Base-by-base conservation (phyloP, 2,329 filamentous ascomycete genomes). In the Diaporthe velutina region DNA sequence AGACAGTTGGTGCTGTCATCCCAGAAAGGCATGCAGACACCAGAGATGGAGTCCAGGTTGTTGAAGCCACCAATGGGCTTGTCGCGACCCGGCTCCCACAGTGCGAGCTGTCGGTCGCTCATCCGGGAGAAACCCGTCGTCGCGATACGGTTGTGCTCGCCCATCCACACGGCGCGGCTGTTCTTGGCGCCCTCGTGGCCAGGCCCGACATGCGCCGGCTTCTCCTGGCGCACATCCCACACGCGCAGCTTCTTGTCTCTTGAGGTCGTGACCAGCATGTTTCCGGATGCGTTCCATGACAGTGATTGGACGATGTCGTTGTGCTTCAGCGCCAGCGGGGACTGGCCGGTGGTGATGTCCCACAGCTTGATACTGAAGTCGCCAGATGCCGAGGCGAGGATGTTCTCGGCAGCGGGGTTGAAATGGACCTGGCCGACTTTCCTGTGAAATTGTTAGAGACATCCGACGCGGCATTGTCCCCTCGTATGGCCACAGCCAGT, bases 11-110 rank as follows among this genome's bases (percentile, higher is more conserved):
- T 98, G 76, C 96, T 95, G 76, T 98, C 96, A 83, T 57, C 97
- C 97, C 97, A 99, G 90, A 99, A 98, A 42, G 97, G 97, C 95
- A 99, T 98, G 89, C 95, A 98, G 75, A 99, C 96, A 83, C 97
- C 97, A 60, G 96, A 98, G 81, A 98, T 98, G 61, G 95, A 97
- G 85, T 99, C 97, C 66, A 99, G 90, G 79, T 94, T 94, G 80
- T 91, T 93, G 86, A 98, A 98, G 22, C 95, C 96, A 68, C 95
- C 95, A 80, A 98, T 93, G 66, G 97, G 97, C 80, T 97, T 93
- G 48, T 92, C 91, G 77, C 91, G 93, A 79, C 96, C 94, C 64
- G 95, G 92, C 87, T 99, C 97, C 97, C 97, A 99, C 50, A 99
- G 89, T 71, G 94, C 97, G 79, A 99, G 90, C 84, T 99, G 97